A percentile compares a stretch with the other conserved stretches of the same genome.
These are phyloP conservation scores for Botrytis aclada DNA, from an alignment of 2,329 filamentous ascomycete genomes.

Conservation along the genomic window DNA sequence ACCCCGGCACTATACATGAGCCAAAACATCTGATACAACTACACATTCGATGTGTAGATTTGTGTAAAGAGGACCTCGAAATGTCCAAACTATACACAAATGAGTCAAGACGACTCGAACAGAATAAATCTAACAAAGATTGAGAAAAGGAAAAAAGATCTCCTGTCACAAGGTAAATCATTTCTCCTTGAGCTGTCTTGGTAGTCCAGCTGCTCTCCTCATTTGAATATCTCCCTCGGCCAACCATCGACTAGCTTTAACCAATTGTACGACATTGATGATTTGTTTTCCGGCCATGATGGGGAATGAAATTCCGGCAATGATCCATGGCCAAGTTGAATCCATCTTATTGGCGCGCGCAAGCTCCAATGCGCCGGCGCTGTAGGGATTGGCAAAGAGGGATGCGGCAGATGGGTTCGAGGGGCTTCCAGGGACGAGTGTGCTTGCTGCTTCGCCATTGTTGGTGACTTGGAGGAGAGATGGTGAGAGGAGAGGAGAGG, in stretches of 20 bases:
- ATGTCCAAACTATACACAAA: constrained; percentile 12
- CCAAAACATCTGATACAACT: constrained; percentile 18
- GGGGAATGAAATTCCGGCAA: constrained; percentile 76
- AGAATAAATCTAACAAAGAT: neutral
- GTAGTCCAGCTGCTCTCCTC: constrained; percentile 55
- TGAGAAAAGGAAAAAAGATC: neutral
- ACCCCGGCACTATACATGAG: constrained; percentile 10
- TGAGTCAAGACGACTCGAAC: constrained; percentile 18
- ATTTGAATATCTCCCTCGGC: constrained; percentile 81
- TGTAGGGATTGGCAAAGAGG: constrained; percentile 86
- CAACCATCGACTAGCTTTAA: constrained; percentile 88
- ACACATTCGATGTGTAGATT: constrained; percentile 17
- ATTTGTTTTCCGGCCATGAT: constrained; percentile 90
- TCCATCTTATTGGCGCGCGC: constrained; percentile 93
- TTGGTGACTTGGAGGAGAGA: constrained; percentile 66
- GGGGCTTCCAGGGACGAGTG: constrained; percentile 62
- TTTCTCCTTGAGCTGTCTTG: constrained; percentile 44
- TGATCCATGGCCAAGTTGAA: constrained; percentile 71
- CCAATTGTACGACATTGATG: constrained; percentile 90
- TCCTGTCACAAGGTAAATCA: constrained; percentile 16
- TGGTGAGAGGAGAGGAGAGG: constrained; percentile 82
- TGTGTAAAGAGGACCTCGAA: neutral
- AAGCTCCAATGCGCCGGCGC: constrained; percentile 86
- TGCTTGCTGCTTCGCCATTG: constrained; percentile 51
- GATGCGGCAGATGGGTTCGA: constrained; percentile 66